phyloP scores from a whole-genome alignment of 2,329 filamentous ascomycete species.

The Pezicula carpinea region DNA sequence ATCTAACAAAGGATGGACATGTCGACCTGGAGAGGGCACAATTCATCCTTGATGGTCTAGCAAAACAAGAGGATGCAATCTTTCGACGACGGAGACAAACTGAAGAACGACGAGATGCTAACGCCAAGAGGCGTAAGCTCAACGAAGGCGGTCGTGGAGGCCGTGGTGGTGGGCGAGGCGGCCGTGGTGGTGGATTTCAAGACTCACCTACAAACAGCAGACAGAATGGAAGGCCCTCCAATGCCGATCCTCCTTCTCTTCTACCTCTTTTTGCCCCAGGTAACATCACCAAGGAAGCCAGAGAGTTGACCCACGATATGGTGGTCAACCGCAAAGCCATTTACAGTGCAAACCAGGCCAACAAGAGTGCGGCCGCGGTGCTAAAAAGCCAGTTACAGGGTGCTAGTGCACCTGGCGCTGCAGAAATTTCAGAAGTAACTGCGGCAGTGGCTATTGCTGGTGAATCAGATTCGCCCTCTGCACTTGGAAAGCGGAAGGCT shows the following conservation, averaged over 20 bases:
- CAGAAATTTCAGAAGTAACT: neutral
- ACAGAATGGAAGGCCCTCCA: constrained; percentile 15
- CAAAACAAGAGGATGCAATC: constrained; percentile 89
- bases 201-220: constrained; percentile 24
- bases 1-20: constrained; percentile 90
- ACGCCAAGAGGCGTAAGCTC: constrained; percentile 71
- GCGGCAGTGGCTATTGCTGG: neutral
- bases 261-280: constrained; percentile 55
- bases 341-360: constrained; percentile 71
- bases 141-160: constrained; percentile 47
- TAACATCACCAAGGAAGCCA: constrained; percentile 50
- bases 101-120: constrained; percentile 78
- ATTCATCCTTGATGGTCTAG: constrained; percentile 80
- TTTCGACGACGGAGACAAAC: constrained; percentile 83
- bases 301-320: constrained; percentile 77
- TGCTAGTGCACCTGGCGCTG: constrained; percentile 11
- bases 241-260: constrained; percentile 32
- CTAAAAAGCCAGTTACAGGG: constrained; percentile 69
- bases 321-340: constrained; percentile 68
- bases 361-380: constrained; percentile 89
- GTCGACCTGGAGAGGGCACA: constrained; percentile 86
- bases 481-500: constrained; percentile 72
- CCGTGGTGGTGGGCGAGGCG: constrained; percentile 28
- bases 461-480: constrained; percentile 39
- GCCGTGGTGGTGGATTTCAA: constrained; percentile 21